Evolutionary conservation across 2,329 filamentous ascomycete species (phyloP), one percentile per base, ranked within the genome.

Genomic region (Cladophialophora exuberans): DNA sequence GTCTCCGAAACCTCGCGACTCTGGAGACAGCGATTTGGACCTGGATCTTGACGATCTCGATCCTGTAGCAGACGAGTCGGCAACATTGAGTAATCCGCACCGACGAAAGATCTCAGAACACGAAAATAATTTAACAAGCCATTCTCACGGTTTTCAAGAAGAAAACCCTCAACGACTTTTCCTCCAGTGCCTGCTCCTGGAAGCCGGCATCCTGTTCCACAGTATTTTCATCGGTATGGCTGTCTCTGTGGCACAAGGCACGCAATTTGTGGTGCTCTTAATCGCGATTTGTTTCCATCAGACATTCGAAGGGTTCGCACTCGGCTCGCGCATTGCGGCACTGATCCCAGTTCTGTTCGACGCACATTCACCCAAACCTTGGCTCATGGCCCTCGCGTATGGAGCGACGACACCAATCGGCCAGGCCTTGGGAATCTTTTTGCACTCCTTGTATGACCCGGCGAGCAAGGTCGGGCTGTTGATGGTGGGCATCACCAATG

Each of bases 161-260:
- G 81, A 43, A 79, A 89, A 66, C 77, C 87, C 71, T 56, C 82
- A 85, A 65, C 81, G 86, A 9, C 80, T 87, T 61, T 79, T 92
- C 63, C 75, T 92, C 18, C 89, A 94, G 70, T 92, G 89, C 63
- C 76, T 93, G 41, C 79, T 94, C 20, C 81, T 94, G 2, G 89
- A 93, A 72, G 88, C 88, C 0, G 89, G 89, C 17, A 93, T 94
- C 58, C 79, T 94, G 13, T 93, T 93, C 68, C 89, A 94, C 74
- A 89, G 85, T 66, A 79, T 94, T 50, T 94, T 94, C 66, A 93
- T 94, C 64, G 89, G 89, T 59, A 92, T 93, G 88, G 88, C 89
- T 3, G 79, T 94, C 25, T 90, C 87, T 1, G 89, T 94, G 1
- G 86, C 89, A 0, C 90, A 88, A 0, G 89, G 89, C 0, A 86